Percentiles rank a stretch among this genome's conserved stretches.
These are phyloP conservation scores for Leucocoprinus sp. DNA, from an alignment of 768 basidiomycete species.

Conservation along the genomic window DNA sequence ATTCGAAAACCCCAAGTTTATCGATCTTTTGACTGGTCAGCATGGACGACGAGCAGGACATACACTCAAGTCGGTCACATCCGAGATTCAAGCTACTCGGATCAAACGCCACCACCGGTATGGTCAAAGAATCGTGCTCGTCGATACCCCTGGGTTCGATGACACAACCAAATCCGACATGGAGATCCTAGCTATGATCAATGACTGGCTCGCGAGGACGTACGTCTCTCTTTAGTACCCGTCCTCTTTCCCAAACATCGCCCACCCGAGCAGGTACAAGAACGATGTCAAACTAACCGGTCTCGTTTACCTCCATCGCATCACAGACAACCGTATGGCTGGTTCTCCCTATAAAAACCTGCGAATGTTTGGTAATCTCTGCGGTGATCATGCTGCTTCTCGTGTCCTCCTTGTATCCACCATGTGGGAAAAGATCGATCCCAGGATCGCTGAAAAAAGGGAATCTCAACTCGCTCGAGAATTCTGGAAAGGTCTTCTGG, in stretches of 20 bases:
- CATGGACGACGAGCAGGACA: slow-evolving; percentile 12
- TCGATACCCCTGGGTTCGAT: slow-evolving; percentile 31
- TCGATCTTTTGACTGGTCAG: slow-evolving; percentile 17
- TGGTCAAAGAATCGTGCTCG: slow-evolving; percentile 22
- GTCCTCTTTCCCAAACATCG: too few species aligned
- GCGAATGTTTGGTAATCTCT: slow-evolving; percentile 13
- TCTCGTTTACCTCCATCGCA: slow-evolving; percentile 14
- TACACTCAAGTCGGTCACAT: slow-evolving; percentile 29
- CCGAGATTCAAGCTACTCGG: slow-evolving; percentile 23
- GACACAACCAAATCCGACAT: slow-evolving; percentile 23
- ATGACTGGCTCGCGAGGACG: slow-evolving; percentile 13
- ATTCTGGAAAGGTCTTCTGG: slow-evolving; percentile 42
- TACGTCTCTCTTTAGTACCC: neutral
- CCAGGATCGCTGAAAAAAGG: slow-evolving; percentile 26
- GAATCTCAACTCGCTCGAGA: slow-evolving; percentile 33
- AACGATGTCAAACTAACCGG: slow-evolving; percentile 11
- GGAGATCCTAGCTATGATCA: slow-evolving; percentile 11
- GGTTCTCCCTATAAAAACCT: slow-evolving; percentile 9
- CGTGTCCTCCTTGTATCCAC: slow-evolving; percentile 13
- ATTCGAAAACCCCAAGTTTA: slow-evolving; percentile 20
- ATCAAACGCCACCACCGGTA: slow-evolving; percentile 16
- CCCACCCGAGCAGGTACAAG: slow-evolving; percentile 7
- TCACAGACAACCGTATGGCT: slow-evolving; percentile 13
- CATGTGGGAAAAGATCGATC: slow-evolving; percentile 23
- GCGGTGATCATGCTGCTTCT: slow-evolving; percentile 11